Evolutionary conservation across 1,284 basidiomycete species (phyloP).

Genomic region (Golubevia pallescens): DNA sequence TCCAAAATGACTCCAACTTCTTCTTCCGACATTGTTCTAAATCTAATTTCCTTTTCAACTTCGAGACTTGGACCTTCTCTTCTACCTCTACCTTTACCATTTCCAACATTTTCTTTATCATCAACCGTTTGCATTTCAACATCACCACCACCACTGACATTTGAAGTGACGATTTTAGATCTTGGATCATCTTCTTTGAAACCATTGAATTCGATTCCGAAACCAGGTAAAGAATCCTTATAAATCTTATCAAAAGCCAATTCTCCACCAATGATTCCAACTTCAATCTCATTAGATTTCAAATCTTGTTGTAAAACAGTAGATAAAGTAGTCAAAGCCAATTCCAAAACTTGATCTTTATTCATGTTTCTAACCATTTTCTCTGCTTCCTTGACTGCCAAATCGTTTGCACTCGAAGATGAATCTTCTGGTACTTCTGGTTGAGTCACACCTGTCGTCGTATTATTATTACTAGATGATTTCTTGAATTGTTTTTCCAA

Average conservation of each 20-base stretch:
- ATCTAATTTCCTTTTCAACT: constrained; percentile 37
- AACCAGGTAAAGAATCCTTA: constrained; percentile 12
- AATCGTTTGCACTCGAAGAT: constrained; percentile 17
- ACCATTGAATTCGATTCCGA: constrained; percentile 16
- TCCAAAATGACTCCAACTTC: constrained; percentile 54
- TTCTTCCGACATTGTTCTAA: constrained; percentile 45
- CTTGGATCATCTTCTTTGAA: not conserved
- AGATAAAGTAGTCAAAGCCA: constrained; percentile 55
- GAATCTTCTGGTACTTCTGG: too few species aligned
- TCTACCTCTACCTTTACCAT: not conserved
- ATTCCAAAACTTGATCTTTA: constrained; percentile 47
- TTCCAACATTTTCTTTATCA: not conserved
- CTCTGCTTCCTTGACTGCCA: constrained; percentile 48
- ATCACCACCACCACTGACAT: not conserved
- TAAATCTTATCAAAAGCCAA: constrained; percentile 16
- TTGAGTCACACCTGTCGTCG: too few species aligned
- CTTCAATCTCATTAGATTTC: constrained; percentile 55
- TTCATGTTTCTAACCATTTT: constrained; percentile 30
- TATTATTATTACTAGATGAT: constrained; percentile 6
- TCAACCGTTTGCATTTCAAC: not conserved
- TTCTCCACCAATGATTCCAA: constrained; percentile 56
- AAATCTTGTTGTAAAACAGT: constrained; percentile 62
- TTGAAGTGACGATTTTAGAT: not conserved
- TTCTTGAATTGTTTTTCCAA: constrained; percentile 64
- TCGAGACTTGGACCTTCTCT: constrained; percentile 5